Evolutionary conservation across 495 filamentous ascomycete genomes (phyloP).

Genomic region (Hypoxylon crocopeplum): DNA sequence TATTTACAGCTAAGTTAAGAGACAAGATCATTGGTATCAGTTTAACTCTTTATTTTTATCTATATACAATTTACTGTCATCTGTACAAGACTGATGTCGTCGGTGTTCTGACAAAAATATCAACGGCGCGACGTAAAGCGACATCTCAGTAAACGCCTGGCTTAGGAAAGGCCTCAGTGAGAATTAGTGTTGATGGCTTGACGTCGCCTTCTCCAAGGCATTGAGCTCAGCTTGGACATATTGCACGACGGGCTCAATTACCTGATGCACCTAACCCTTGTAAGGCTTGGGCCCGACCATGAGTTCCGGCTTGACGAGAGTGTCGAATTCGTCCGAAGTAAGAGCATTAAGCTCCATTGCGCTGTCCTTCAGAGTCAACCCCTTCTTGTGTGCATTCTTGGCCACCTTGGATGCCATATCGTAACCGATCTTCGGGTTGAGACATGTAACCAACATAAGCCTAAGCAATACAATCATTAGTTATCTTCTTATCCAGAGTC

Average conservation of each 20-base stretch:
- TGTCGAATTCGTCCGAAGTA: constrained; percentile 90
- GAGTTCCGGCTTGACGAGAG: constrained; percentile 90
- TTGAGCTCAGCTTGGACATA: constrained; percentile 33
- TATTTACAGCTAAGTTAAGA: too few species aligned
- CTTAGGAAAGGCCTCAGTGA: constrained; percentile 1
- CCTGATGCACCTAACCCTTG: constrained; percentile 44
- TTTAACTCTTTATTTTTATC: constrained; percentile 29
- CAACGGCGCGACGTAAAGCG: not conserved
- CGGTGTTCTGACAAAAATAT: not conserved
- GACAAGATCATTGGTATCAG: constrained; percentile 10
- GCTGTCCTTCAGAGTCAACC: constrained; percentile 86
- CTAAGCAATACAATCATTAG: constrained; percentile 50
- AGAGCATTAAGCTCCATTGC: constrained; percentile 93
- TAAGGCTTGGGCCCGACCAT: constrained; percentile 85
- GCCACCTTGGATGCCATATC: constrained; percentile 98
- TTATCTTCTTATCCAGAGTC: not conserved
- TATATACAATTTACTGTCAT: constrained; percentile 30
- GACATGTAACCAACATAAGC: constrained; percentile 97
- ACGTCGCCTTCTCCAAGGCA: constrained; percentile 27
- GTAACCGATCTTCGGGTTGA: constrained; percentile 98
- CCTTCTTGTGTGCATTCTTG: constrained; percentile 99
- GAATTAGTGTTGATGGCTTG: constrained; percentile 11
- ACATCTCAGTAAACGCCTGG: not conserved
- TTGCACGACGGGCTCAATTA: constrained; percentile 35
- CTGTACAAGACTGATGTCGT: constrained; percentile 20